Percentiles rank a stretch among this genome's conserved stretches.
Evolutionary conservation across 768 basidiomycete species (phyloP).

Genomic region (Lactarius deliciosus): DNA sequence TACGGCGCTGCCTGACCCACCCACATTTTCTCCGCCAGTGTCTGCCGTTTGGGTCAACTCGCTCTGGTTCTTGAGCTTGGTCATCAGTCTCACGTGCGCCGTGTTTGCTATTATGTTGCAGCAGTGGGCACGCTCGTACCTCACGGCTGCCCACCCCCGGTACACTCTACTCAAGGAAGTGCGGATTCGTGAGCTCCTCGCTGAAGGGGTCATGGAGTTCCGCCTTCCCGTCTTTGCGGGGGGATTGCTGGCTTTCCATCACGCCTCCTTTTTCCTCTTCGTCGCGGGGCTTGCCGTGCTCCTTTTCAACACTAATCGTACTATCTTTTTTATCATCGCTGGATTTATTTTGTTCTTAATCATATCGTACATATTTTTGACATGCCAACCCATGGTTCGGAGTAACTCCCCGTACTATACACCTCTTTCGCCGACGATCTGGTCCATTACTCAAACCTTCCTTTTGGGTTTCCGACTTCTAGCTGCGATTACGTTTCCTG

Average conservation of each 20-base stretch:
- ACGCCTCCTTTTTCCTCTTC: not conserved
- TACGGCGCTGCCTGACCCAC: not conserved
- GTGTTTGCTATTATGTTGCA: not conserved
- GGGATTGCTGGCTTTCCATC: not conserved
- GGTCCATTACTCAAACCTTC: not conserved
- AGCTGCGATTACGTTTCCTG: not conserved
- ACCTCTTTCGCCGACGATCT: not conserved
- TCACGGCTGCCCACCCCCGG: not conserved
- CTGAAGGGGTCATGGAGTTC: not conserved
- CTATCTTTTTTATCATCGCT: not conserved
- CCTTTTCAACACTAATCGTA: not conserved
- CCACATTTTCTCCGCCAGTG: not conserved
- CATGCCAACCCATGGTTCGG: not conserved
- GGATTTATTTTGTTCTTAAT: too few relatives aligned
- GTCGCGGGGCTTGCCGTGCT: not conserved
- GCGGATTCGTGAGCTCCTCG: not conserved
- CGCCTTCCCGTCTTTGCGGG: not conserved
- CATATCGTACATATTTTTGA: not conserved
- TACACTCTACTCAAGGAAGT: not conserved
- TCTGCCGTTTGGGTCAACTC: not conserved
- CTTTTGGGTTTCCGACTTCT: not conserved
- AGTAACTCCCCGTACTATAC: not conserved
- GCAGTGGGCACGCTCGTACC: not conserved
- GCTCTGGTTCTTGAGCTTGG: not conserved
- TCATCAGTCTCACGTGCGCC: not conserved